These are phyloP conservation scores for Purshia tridentata DNA, from an alignment of 306 rosid species.

Conservation along the genomic window DNA sequence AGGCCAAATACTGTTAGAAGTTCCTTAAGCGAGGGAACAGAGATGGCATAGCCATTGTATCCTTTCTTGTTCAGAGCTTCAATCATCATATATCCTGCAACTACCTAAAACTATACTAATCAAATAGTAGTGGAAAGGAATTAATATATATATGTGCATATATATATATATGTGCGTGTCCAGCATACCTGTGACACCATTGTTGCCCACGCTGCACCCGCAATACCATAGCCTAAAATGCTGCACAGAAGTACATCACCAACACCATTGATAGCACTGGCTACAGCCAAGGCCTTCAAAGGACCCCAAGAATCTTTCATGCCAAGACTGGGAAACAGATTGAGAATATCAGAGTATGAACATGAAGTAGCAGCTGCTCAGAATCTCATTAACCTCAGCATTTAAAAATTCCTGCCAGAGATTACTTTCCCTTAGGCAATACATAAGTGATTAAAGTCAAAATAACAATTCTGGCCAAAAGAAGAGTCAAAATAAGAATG, in stretches of 20 bases:
- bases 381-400: slow-evolving; percentile 5
- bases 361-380: slow-evolving; percentile 9
- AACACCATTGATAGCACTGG: slow-evolving; percentile 59
- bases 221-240: slow-evolving; percentile 58
- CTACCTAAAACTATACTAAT: slow-evolving; percentile 47
- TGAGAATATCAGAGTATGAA: slow-evolving; percentile 12
- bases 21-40: slow-evolving; percentile 71
- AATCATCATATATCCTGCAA: slow-evolving; percentile 90
- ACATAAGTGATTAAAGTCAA: not conserved
- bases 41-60: slow-evolving; percentile 58
- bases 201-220: slow-evolving; percentile 91
- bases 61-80: slow-evolving; percentile 72
- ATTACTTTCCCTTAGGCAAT: not conserved
- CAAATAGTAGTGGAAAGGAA: slow-evolving; percentile 20
- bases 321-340: slow-evolving; percentile 56
- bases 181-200: slow-evolving; percentile 67
- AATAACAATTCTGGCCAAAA: not conserved
- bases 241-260: slow-evolving; percentile 67
- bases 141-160: slow-evolving; percentile 6
- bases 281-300: slow-evolving; percentile 68
- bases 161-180: slow-evolving; percentile 2
- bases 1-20: slow-evolving; percentile 54
- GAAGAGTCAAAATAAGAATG: not conserved
- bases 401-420: slow-evolving; percentile 1
- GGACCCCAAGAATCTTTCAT: slow-evolving; percentile 97